A percentile compares a stretch with the other conserved stretches of the same genome.
These are phyloP conservation scores for Vachellia pachyceras DNA, from an alignment of 306 rosid genomes.

Conservation along the genomic window DNA sequence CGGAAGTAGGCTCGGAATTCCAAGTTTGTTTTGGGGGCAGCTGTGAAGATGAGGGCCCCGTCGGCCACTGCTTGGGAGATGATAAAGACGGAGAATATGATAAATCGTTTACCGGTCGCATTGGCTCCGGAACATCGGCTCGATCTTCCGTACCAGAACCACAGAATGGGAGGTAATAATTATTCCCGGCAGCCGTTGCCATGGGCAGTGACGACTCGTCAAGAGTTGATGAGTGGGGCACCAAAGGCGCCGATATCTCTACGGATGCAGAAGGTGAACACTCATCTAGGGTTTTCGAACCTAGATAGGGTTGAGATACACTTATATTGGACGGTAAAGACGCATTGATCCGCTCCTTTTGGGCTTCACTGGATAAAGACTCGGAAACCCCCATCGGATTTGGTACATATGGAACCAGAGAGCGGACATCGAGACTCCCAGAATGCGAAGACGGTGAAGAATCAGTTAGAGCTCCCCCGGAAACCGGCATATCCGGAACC, in stretches of 20 bases:
- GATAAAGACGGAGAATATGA: conserved; percentile 17
- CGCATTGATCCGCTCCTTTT: background rate
- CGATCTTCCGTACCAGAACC: background rate
- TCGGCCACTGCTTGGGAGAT: conserved; percentile 22
- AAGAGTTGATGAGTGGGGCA: conserved; percentile 16
- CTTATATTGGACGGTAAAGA: background rate
- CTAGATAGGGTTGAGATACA: background rate
- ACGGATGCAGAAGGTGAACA: background rate
- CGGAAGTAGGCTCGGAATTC: background rate
- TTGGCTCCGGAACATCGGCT: conserved; percentile 16
- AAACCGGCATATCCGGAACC: conserved; percentile 13
- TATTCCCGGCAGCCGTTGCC: background rate
- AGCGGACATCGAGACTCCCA: conserved; percentile 26
- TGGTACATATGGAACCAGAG: conserved; percentile 24
- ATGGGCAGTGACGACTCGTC: conserved; percentile 4
- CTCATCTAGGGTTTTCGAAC: conserved; percentile 29
- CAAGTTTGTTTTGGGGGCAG: conserved; percentile 26
- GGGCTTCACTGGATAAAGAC: background rate
- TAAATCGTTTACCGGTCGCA: background rate
- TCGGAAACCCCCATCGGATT: conserved; percentile 11
- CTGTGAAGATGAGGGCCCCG: conserved; percentile 13
- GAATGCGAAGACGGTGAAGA: conserved; percentile 23
- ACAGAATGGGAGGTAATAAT: background rate
- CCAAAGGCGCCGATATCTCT: background rate
- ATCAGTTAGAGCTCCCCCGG: background rate